Base-by-base conservation (phyloP, 169 alveolate genomes). In the Plasmodium vivax region DNA sequence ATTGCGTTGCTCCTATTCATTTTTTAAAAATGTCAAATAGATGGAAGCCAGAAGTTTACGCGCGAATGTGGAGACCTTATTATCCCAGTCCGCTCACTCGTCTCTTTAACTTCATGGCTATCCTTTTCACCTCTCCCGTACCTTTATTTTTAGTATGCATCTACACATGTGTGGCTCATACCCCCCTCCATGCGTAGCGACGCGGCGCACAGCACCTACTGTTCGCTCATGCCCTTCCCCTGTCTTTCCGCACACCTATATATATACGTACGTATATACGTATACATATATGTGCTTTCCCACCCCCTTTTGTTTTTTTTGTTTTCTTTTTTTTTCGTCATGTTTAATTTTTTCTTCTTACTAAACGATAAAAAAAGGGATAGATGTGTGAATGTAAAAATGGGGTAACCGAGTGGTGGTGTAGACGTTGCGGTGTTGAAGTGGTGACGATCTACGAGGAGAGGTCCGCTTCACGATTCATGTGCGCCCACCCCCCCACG, bases 261-360 rank as follows among this genome's bases (percentile, higher is more conserved):
- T 74, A 74, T 74, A 6, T 7, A 74, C 34, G 4, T 30, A 74
- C 3, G 27, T 30, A 73, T 12, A 30, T 73, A 74, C 3, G 34
- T 74, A 4, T 14, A 74, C 10, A 4, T n/a, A n/a, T 51, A 82
- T 82, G 8, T 82, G 41, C 14, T 32, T 62, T 83, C 38, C 41
- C 30, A 16, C 74, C 36, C 74, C 14, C 34, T 5, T 27, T 77
- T 77, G 0, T 77, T 77, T 77, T 6, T 1, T 77, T 19, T 77
- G 2, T 19, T 34, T 83, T 68, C 5, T 62, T 81, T 43, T 81
- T 77, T 77, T 77, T 81, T 81, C 38, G 72, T 81, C 62, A 45
- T 43, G n/a, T 45, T 58, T 83, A 16, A 30, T 62, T 83, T 83
- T 83, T 83, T 83, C 56, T 62, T 62, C 68, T 83, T 83, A 38